Percentiles rank a stretch among this genome's conserved stretches.
These are phyloP conservation scores for Emmonsia crescens DNA, from an alignment of 2,329 filamentous ascomycete species.

Conservation along the genomic window DNA sequence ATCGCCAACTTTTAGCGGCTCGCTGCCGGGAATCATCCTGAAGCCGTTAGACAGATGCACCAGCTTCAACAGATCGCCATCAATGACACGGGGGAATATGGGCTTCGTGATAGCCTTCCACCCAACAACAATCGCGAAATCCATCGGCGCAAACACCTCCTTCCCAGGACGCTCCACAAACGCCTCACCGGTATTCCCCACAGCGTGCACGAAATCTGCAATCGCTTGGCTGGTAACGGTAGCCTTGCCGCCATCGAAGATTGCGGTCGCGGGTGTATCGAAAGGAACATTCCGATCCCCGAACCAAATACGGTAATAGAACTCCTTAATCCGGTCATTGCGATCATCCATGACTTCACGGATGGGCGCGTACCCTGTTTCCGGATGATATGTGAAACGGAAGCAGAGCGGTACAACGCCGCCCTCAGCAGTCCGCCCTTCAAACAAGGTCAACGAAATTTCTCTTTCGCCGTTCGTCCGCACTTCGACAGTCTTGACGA, in stretches of 20 bases:
- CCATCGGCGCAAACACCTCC: constrained; percentile 91
- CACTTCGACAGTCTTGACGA: constrained; percentile 79
- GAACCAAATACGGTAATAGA: constrained; percentile 98
- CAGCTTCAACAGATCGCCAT: constrained; percentile 89
- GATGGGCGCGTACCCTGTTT: constrained; percentile 94
- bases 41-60: constrained; percentile 96
- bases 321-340: constrained; percentile 98
- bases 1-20: constrained; percentile 92
- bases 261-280: constrained; percentile 70
- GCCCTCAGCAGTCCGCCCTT: constrained; percentile 78
- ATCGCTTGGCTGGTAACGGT: constrained; percentile 86
- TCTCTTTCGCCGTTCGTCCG: constrained; percentile 64
- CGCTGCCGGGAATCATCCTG: constrained; percentile 92
- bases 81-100: constrained; percentile 93
- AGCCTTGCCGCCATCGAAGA: constrained; percentile 80
- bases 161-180: constrained; percentile 95
- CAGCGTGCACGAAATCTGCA: constrained; percentile 97
- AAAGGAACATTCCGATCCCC: constrained; percentile 75
- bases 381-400: constrained; percentile 85
- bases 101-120: constrained; percentile 99
- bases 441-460: constrained; percentile 82
- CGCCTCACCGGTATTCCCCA: constrained; percentile 93
- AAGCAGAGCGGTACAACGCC: constrained; percentile 74
- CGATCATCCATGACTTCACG: constrained; percentile 90
- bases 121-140: constrained; percentile 94